Base-by-base conservation (phyloP, 2,329 filamentous ascomycete genomes). In the Scedosporium apiospermum region DNA sequence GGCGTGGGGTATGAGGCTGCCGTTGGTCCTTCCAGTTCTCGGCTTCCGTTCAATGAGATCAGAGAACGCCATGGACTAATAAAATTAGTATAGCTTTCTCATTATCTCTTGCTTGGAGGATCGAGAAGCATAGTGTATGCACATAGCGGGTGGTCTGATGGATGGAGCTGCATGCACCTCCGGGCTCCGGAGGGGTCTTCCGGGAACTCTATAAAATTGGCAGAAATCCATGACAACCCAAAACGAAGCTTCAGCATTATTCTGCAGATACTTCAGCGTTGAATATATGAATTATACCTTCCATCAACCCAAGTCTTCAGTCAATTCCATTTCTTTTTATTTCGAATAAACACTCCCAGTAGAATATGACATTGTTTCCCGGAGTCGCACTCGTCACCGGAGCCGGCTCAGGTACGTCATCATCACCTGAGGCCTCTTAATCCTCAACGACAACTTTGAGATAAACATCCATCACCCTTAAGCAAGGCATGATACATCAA, bases 361-460 rank as follows among this genome's bases (percentile, higher is more conserved):
- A 27, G 21, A 53, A 18, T 4, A 69, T 68, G 58, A 64, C 67
- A n/a, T 64, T 72, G 7, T 73, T 72, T 58, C 66, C 66, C 1
- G 70, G 70, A 12, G 70, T 72, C n/a, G 71, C 70, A 18, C 65
- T 73, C 57, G 65, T 74, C 9, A 72, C 69, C 2, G 70, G 72
- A 7, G 71, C 71, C 34, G 69, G 66, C 57, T 72, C 72, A 6
- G 72, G 72, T 73, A 65, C 30, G 30, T 58, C 38, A 38, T 16
- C 27, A 58, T 58, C 26, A 27, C 16, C 30, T 10, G 16, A 21
- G 23, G 14, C 53, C n/a, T 12, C 23, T 23, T 3, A 2, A 23
- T 23, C 27, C 34, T 12, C 34, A 38, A 38, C 10, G 34, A 38
- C 34, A 38, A 12, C 10, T 38, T 34, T 9, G 30, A 10, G 30